Conservation (phyloP, 257 asterid genomes). For the Solanum sejunctum region DNA sequence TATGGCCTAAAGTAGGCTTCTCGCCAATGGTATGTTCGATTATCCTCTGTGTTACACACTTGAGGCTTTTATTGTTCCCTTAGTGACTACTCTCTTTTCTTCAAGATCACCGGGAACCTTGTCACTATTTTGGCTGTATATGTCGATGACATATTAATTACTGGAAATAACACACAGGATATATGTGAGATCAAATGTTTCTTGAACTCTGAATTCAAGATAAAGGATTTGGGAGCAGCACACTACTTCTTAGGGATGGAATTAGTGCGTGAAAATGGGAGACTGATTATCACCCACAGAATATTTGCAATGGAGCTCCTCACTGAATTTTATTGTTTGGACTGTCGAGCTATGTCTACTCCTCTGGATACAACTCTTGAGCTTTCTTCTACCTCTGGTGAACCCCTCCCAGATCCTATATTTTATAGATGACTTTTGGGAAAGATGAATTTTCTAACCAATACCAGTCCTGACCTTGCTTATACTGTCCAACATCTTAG, state of each 20-base stretch:
- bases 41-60: neutral
- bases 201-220: neutral
- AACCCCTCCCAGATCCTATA: neutral
- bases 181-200: neutral
- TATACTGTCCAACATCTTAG: neutral
- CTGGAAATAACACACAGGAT: neutral
- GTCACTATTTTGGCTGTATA: neutral
- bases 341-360: neutral
- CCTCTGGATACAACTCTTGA: neutral
- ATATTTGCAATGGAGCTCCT: neutral
- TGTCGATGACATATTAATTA: neutral
- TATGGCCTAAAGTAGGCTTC: neutral
- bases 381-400: neutral
- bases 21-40: no score
- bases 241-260: neutral
- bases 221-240: neutral
- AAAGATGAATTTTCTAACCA: neutral
- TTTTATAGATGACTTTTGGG: neutral
- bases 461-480: neutral
- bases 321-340: neutral
- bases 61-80: neutral
- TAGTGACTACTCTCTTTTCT: neutral
- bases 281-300: neutral
- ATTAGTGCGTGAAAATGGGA: neutral
- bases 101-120: neutral